These are phyloP conservation scores for Obba rivulosa DNA, from an alignment of 768 basidiomycete species.

Conservation along the genomic window DNA sequence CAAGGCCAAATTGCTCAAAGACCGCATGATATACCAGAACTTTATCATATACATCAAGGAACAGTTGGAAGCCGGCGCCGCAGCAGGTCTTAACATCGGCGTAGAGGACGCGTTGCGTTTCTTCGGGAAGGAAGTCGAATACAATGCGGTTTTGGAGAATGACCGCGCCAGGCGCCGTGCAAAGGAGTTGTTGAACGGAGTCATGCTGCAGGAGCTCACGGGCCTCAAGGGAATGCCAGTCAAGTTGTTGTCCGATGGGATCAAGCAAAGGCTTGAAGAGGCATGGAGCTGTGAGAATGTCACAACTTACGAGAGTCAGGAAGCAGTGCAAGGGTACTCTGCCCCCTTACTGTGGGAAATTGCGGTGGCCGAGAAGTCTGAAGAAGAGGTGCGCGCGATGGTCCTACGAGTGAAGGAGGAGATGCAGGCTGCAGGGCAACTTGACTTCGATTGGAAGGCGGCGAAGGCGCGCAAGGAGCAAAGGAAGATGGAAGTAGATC, in stretches of 20 bases:
- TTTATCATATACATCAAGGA: constrained; percentile 48
- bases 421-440: constrained; percentile 13
- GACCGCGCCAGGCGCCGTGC: constrained; percentile 20
- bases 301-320: not conserved
- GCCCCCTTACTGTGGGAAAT: constrained; percentile 13
- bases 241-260: constrained; percentile 18
- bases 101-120: constrained; percentile 7
- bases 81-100: too few species aligned
- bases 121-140: constrained; percentile 19
- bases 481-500: constrained; percentile 1
- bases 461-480: constrained; percentile 13
- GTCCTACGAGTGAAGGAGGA: constrained; percentile 15
- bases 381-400: constrained; percentile 12
- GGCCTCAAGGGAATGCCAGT: constrained; percentile 17
- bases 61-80: not conserved
- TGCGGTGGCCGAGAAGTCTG: constrained; percentile 11
- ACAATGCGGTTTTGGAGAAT: constrained; percentile 19
- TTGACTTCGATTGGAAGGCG: constrained; percentile 13
- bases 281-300: not conserved
- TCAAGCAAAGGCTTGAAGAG: constrained; percentile 13
- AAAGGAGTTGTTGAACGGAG: constrained; percentile 18
- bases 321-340: too few species aligned
- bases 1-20: constrained; percentile 37
- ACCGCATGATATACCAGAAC: constrained; percentile 53
- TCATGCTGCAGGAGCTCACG: constrained; percentile 18